A percentile compares a stretch with the other conserved stretches of the same genome.
Evolutionary conservation across 495 filamentous ascomycete species (phyloP).

Genomic region (Podospora tetraspora): DNA sequence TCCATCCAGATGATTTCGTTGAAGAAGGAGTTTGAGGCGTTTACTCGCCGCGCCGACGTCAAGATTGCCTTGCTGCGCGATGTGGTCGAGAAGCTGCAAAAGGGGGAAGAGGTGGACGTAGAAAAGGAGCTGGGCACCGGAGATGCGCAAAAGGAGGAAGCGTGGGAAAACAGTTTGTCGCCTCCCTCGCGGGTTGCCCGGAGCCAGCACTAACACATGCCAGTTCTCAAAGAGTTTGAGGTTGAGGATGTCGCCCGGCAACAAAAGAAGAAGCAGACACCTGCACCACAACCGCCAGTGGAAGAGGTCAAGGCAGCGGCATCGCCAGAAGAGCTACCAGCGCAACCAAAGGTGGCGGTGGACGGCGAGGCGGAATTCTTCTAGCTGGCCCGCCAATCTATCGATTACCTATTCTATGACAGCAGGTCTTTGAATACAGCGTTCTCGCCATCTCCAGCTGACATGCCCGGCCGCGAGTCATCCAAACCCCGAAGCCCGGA

Average conservation of each 20-base stretch:
- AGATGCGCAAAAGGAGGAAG: conserved; percentile 64
- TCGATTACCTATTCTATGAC: conserved; percentile 35
- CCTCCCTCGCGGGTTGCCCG: not conserved
- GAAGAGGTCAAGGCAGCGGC: conserved; percentile 17
- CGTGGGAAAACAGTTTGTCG: conserved; percentile 78
- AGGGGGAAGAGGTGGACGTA: conserved; percentile 86
- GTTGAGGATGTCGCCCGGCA: conserved; percentile 65
- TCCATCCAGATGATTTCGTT: conserved; percentile 85
- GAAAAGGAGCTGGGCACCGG: conserved; percentile 77
- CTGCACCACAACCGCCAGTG: not conserved
- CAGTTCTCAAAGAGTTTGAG: conserved; percentile 77
- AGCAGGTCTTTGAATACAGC: conserved; percentile 49
- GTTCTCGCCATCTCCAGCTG: conserved; percentile 6
- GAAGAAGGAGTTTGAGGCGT: conserved; percentile 66
- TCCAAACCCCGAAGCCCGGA: not conserved
- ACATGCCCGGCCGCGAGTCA: not conserved
- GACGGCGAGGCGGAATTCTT: conserved; percentile 32
- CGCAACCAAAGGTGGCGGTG: not conserved
- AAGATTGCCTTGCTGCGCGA: conserved; percentile 73
- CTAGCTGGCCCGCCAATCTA: conserved; percentile 19
- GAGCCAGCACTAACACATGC: conserved; percentile 8
- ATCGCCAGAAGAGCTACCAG: conserved; percentile 6
- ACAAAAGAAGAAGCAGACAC: conserved; percentile 26
- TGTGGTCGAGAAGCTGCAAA: conserved; percentile 74
- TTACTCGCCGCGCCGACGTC: conserved; percentile 68